phyloP scores from a whole-genome alignment of 768 basidiomycete species.

The Hortiboletus campestris region DNA sequence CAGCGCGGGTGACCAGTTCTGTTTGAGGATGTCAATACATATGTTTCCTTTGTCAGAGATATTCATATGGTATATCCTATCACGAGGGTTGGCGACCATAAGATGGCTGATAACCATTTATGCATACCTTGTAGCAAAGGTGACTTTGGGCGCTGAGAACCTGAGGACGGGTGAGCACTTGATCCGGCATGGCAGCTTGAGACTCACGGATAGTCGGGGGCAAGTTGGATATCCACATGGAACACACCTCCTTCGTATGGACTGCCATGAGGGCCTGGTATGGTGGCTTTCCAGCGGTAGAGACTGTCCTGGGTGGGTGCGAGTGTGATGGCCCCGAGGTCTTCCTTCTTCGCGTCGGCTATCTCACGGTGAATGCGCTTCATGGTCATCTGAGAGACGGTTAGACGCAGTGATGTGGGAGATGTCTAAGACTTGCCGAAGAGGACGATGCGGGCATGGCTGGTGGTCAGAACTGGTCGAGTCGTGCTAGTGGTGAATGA shows the following conservation, averaged over 20 bases:
- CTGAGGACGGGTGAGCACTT: conserved; percentile 34
- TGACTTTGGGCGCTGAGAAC: conserved; percentile 77
- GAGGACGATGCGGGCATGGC: conserved; percentile 29
- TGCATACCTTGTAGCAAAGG: conserved; percentile 67
- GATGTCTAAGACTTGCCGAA: conserved; percentile 12
- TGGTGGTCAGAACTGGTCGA: background rate
- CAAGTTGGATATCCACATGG: conserved; percentile 61
- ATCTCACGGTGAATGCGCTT: conserved; percentile 86
- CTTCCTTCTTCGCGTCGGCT: conserved; percentile 77
- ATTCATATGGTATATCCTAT: conserved; percentile 88
- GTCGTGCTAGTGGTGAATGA: too few species aligned
- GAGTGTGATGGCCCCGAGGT: conserved; percentile 70
- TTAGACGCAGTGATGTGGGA: conserved; percentile 2
- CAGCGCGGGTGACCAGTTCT: conserved; percentile 91
- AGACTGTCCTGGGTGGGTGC: conserved; percentile 63
- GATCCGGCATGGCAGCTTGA: background rate
- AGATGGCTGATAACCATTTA: background rate
- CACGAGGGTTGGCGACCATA: background rate
- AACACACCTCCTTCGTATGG: conserved; percentile 81
- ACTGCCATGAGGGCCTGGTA: conserved; percentile 82
- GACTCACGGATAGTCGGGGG: conserved; percentile 72
- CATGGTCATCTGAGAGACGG: conserved; percentile 50
- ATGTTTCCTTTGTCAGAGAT: conserved; percentile 76
- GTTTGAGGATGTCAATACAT: conserved; percentile 90
- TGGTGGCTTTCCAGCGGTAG: conserved; percentile 71